Conservation (phyloP, 768 basidiomycete genomes). For the Suillus cothurnatus region DNA sequence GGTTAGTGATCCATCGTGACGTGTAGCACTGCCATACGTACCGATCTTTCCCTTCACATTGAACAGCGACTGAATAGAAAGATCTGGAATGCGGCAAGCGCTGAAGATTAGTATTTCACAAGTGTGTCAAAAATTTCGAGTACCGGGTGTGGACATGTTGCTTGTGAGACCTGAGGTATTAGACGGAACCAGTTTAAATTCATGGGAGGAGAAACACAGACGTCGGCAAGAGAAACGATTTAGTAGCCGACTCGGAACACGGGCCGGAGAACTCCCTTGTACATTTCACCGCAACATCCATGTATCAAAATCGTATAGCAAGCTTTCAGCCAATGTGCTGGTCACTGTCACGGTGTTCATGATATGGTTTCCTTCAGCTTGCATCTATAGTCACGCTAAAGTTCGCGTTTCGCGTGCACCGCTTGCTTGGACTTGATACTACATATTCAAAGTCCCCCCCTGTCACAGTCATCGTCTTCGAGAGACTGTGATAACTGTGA, state of each 20-base stretch:
- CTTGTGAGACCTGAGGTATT: not conserved
- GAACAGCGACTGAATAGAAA: constrained; percentile 58
- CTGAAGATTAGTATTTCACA: not conserved
- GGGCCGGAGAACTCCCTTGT: not conserved
- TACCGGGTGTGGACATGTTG: constrained; percentile 3
- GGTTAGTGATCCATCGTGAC: constrained; percentile 1
- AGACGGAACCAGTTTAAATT: not conserved
- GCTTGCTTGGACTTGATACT: too few species aligned
- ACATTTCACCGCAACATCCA: too few species aligned
- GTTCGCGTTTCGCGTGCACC: too few species aligned
- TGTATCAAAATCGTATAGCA: too few species aligned
- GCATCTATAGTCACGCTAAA: too few species aligned
- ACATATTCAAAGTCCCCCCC: too few species aligned
- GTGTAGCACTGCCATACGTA: constrained; percentile 28
- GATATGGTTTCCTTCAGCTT: too few species aligned
- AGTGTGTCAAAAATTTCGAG: not conserved
- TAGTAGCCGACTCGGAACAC: not conserved
- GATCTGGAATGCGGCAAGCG: constrained; percentile 39
- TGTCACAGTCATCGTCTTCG: too few species aligned
- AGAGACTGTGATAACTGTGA: too few species aligned
- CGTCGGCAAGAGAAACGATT: not conserved
- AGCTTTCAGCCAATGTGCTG: too few species aligned
- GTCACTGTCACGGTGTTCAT: too few species aligned
- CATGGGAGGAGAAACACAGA: constrained; percentile 3
- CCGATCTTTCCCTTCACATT: constrained; percentile 71